phyloP scores from a whole-genome alignment of 495 filamentous ascomycete species.

The Aspergillus sparsus region DNA sequence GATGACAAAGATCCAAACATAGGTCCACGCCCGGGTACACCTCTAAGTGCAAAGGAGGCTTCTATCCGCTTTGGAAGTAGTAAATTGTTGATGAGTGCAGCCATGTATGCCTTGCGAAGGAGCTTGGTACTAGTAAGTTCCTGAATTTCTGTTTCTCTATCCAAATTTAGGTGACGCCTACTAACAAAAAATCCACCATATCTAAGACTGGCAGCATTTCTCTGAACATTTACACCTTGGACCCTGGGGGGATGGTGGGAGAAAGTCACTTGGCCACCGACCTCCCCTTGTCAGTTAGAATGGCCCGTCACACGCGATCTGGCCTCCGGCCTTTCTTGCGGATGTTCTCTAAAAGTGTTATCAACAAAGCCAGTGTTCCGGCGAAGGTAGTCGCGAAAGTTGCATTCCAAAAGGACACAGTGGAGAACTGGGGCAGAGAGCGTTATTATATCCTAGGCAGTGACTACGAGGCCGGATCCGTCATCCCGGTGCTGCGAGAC shows the following conservation, averaged over 20 bases:
- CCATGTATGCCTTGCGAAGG: constrained; percentile 45
- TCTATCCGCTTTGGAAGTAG: constrained; percentile 43
- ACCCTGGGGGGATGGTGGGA: constrained; percentile 42
- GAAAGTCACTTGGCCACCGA: constrained; percentile 31
- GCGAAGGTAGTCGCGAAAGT: constrained; percentile 45
- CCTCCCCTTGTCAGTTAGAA: constrained; percentile 36
- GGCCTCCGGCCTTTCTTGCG: constrained; percentile 41
- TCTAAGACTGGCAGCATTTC: constrained; percentile 39
- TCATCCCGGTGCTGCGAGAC: constrained; percentile 38
- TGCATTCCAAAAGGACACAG: constrained; percentile 39
- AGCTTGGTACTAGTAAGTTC: constrained; percentile 42
- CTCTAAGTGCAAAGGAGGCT: constrained; percentile 37
- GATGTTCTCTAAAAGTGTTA: constrained; percentile 42
- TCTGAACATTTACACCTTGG: constrained; percentile 44
- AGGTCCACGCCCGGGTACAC: constrained; percentile 26
- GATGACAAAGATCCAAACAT: constrained; percentile 25
- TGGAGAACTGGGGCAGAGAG: constrained; percentile 39
- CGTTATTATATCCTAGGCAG: constrained; percentile 44
- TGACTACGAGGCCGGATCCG: constrained; percentile 46
- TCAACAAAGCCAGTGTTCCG: constrained; percentile 44
- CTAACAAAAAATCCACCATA: constrained; percentile 6
- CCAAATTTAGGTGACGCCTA: not conserved
- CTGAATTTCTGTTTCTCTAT: constrained; percentile 8
- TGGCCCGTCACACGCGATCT: constrained; percentile 41
- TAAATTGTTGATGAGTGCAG: constrained; percentile 42